Evolutionary conservation across 495 filamentous ascomycete species (phyloP).

Genomic region (Sporormia fimetaria): DNA sequence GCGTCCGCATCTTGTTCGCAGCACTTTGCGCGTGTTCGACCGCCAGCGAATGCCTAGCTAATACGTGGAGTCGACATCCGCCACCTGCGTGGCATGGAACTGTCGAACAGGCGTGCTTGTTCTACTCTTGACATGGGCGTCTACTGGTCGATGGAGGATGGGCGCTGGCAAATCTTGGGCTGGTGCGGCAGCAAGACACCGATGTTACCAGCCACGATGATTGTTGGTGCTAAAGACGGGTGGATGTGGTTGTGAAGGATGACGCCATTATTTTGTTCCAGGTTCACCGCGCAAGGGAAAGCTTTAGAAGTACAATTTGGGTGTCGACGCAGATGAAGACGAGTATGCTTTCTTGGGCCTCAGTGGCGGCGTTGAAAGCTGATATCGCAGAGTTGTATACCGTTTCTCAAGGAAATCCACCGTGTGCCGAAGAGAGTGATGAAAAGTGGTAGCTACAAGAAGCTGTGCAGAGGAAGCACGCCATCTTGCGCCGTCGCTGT

Average conservation of each 20-base stretch:
- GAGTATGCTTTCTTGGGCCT: slow-evolving; percentile 14
- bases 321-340: slow-evolving; percentile 26
- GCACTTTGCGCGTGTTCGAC: too few relatives aligned
- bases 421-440: slow-evolving; percentile 24
- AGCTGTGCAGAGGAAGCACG: slow-evolving; percentile 17
- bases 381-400: slow-evolving; percentile 20
- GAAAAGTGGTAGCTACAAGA: slow-evolving; percentile 13
- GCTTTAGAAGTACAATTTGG: slow-evolving; percentile 28
- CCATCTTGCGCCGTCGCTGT: slow-evolving; percentile 17
- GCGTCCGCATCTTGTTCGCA: too few relatives aligned
- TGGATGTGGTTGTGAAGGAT: slow-evolving; percentile 15
- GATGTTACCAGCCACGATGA: too few relatives aligned
- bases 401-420: slow-evolving; percentile 29
- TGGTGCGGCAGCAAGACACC: too few relatives aligned
- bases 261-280: slow-evolving; percentile 20
- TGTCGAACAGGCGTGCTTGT: too few relatives aligned
- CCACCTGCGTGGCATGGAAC: too few relatives aligned
- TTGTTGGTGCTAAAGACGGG: slow-evolving; percentile 14
- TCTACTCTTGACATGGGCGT: too few relatives aligned
- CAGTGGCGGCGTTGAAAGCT: slow-evolving; percentile 14
- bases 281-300: slow-evolving; percentile 16
- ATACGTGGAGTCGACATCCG: too few relatives aligned
- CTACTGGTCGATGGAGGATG: too few relatives aligned
- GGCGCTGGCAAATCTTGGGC: too few relatives aligned
- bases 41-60: too few relatives aligned